Percentiles rank a stretch among this genome's conserved stretches.
Conservation (phyloP, 176 grass and related monocot species). For the Juncus inflexus region DNA sequence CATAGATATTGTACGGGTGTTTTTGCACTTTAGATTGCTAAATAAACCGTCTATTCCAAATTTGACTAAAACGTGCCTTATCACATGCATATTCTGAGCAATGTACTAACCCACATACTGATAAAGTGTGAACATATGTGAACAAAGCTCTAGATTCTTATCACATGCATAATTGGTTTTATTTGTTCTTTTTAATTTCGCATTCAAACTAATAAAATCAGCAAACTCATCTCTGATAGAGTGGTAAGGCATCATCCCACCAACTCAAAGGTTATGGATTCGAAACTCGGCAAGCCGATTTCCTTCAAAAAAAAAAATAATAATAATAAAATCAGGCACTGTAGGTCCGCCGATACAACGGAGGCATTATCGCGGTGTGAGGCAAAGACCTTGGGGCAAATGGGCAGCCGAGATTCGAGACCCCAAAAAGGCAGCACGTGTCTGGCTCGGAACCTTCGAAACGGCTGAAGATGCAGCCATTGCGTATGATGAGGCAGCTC, state of each 20-base stretch:
- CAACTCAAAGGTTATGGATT: too few species aligned
- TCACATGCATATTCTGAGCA: background rate
- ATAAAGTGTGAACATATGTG: background rate
- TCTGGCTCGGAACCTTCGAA: conserved; percentile 79
- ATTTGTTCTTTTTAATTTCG: too few species aligned
- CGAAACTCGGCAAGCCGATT: too few species aligned
- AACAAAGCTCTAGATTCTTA: conserved; percentile 8
- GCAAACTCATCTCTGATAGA: too few species aligned
- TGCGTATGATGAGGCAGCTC: conserved; percentile 65
- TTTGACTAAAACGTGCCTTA: background rate
- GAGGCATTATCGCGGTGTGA: conserved; percentile 54
- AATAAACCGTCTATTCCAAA: too few species aligned
- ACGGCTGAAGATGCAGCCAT: conserved; percentile 59
- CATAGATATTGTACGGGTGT: too few species aligned
- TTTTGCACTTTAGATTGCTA: too few species aligned
- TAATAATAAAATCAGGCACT: background rate
- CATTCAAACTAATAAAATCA: background rate
- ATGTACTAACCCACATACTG: too few species aligned
- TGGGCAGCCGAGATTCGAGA: conserved; percentile 83
- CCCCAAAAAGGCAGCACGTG: conserved; percentile 60
- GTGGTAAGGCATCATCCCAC: too few species aligned
- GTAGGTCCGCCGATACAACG: conserved; percentile 26
- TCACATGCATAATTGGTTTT: background rate
- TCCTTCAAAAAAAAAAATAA: too few species aligned
- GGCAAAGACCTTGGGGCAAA: conserved; percentile 76